Conservation (phyloP, 768 basidiomycete genomes). For the Strobilomyces echinocephalus region DNA sequence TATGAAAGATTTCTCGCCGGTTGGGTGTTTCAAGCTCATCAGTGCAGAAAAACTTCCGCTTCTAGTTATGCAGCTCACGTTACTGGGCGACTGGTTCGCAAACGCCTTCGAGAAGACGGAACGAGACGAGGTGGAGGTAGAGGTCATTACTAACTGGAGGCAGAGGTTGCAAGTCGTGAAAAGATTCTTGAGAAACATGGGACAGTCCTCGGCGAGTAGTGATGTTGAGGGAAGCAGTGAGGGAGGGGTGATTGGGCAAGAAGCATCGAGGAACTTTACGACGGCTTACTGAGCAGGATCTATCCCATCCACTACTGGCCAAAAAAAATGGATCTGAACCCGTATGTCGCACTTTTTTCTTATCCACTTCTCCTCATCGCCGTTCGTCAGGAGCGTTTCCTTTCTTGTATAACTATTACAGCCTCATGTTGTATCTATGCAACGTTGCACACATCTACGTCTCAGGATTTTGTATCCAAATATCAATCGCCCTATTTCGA, state of each 20-base stretch:
- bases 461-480: constrained; percentile 2
- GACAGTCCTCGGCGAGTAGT: constrained; percentile 17
- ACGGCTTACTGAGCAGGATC: constrained; percentile 37
- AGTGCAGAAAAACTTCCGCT: constrained; percentile 82
- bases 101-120: constrained; percentile 75
- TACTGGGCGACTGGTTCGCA: constrained; percentile 88
- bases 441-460: not conserved
- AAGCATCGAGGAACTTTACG: constrained; percentile 56
- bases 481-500: not conserved
- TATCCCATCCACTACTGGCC: not conserved
- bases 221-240: constrained; percentile 11
- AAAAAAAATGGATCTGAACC: constrained; percentile 3
- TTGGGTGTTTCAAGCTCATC: constrained; percentile 92
- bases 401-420: not conserved
- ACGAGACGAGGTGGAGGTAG: constrained; percentile 62
- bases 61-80: constrained; percentile 83
- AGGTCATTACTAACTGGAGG: constrained; percentile 89
- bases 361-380: not conserved
- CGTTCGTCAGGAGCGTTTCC: constrained; percentile 11
- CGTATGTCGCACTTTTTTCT: not conserved
- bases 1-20: constrained; percentile 91
- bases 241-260: constrained; percentile 44
- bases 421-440: constrained; percentile 15
- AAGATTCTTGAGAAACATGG: constrained; percentile 44
- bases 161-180: constrained; percentile 74